Evolutionary conservation across 1,284 basidiomycete genomes (phyloP).

Genomic region (Waitea zeae): DNA sequence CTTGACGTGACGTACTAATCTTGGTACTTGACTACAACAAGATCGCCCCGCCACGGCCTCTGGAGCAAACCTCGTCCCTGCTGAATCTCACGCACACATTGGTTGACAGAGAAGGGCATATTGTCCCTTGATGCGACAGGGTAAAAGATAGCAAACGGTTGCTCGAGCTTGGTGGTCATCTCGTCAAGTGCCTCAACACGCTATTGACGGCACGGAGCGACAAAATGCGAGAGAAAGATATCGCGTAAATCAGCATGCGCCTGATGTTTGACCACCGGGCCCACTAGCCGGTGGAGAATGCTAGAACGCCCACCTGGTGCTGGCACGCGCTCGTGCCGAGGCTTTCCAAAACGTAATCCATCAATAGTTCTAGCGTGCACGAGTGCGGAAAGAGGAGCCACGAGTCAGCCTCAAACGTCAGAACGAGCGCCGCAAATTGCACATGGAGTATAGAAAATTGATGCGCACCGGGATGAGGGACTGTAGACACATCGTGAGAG

Average conservation of each 20-base stretch:
- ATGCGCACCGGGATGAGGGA: too few species aligned
- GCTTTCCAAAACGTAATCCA: conserved; percentile 71
- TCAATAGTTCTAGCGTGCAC: conserved; percentile 67
- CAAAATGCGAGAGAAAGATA: too few species aligned
- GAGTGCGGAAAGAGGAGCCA: conserved; percentile 28
- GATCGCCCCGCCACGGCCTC: conserved; percentile 58
- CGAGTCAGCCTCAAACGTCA: conserved; percentile 20
- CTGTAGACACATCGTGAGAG: too few species aligned
- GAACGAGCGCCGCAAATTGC: conserved; percentile 37
- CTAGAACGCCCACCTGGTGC: conserved; percentile 56
- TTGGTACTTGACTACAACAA: conserved; percentile 57
- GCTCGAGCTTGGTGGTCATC: conserved; percentile 58
- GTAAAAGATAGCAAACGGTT: conserved; percentile 67
- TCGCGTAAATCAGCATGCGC: neutral
- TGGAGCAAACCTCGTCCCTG: conserved; percentile 37
- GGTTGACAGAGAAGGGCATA: conserved; percentile 65
- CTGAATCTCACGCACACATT: conserved; percentile 55
- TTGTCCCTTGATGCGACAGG: conserved; percentile 55
- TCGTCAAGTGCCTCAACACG: conserved; percentile 56
- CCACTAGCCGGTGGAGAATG: conserved; percentile 3
- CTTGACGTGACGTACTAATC: too few species aligned
- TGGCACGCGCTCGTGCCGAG: conserved; percentile 51
- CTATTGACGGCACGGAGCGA: conserved; percentile 16
- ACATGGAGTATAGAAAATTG: too few species aligned
- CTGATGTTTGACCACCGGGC: neutral